Evolutionary conservation across 2,329 filamentous ascomycete genomes (phyloP), one percentile per base, ranked within the genome.

Genomic region (Fusarium bulbicola): DNA sequence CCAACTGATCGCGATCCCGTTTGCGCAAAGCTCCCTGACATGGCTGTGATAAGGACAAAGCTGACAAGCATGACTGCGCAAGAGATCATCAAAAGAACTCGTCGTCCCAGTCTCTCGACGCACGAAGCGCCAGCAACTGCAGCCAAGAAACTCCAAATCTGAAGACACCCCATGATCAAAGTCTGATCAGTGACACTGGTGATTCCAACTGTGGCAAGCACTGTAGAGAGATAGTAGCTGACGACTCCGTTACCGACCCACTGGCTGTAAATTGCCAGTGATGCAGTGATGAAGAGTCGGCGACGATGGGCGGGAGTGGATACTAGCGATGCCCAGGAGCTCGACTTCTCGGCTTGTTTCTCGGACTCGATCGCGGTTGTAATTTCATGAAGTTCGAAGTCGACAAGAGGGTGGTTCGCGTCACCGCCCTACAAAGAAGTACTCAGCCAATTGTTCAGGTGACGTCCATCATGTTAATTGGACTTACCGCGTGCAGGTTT

Each of bases 201-300:
- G 30, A 68, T 68, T 0, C 65, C 65, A 4, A 68, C 65, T 5
- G 65, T 68, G 4, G 30, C 50, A 4, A 68, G 54, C 1, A 68
- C 65, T 0, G 65, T 68, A 0, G 65, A 24, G 7, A 68, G 63
- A 5, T 68, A 68, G n/a, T 68, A 68, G 47, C 65, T 68, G 16
- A 68, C 65, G 7, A 68, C 65, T 20, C 65, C 65, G 7, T 68
- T 68, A 3, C 65, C 65, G 5, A 68, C 54, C 65, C 65, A 68
- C 20, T 68, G 65, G 13, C 65, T 62, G 42, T 68, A 68, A 4
- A 68, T 47, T 7, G 65, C 65, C 16, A 68, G 18, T 6, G 65
- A 63, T 5, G 39, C 47, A 0, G 65, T 68, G 20, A 68, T 68
- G 42, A 68, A 68, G n/a, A 68, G 52, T 20, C 65, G 47, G 7